Evolutionary conservation across 306 rosid species (phyloP).

Genomic region (Herpetospermum pedunculosum): DNA sequence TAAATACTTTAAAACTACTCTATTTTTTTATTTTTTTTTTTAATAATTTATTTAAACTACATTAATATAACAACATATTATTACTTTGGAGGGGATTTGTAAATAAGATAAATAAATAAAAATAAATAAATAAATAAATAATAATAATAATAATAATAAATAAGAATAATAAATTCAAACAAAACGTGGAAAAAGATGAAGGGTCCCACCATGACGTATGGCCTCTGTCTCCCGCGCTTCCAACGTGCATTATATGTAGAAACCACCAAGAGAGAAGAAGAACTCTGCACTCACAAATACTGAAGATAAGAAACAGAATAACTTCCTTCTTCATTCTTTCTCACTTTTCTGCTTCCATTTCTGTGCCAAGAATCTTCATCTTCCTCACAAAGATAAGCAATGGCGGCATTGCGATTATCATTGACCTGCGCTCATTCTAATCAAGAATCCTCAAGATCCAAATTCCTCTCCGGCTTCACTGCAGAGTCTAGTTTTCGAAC

Average conservation of each 20-base stretch:
- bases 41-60: too few relatives aligned
- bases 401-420: neutral
- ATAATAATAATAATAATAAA: too few relatives aligned
- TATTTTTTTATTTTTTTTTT: too few relatives aligned
- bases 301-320: slow-evolving; percentile 2
- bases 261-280: neutral
- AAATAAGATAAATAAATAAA: neutral
- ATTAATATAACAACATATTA: too few relatives aligned
- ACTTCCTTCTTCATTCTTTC: neutral
- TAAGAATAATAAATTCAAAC: neutral
- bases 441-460: neutral
- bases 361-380: neutral
- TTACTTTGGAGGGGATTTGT: too few relatives aligned
- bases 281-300: neutral
- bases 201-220: neutral
- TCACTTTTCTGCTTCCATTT: neutral
- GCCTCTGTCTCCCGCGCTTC: neutral
- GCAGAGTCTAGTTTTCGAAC: neutral
- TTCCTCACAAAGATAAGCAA: neutral
- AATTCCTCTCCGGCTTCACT: neutral
- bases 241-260: neutral
- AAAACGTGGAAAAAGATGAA: neutral
- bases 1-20: too few relatives aligned
- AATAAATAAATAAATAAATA: neutral
- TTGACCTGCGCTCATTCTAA: neutral